Evolutionary conservation across 2,329 filamentous ascomycete species (phyloP), one percentile per base, ranked within the genome.

Genomic region (Sporothrix dimorphospora): DNA sequence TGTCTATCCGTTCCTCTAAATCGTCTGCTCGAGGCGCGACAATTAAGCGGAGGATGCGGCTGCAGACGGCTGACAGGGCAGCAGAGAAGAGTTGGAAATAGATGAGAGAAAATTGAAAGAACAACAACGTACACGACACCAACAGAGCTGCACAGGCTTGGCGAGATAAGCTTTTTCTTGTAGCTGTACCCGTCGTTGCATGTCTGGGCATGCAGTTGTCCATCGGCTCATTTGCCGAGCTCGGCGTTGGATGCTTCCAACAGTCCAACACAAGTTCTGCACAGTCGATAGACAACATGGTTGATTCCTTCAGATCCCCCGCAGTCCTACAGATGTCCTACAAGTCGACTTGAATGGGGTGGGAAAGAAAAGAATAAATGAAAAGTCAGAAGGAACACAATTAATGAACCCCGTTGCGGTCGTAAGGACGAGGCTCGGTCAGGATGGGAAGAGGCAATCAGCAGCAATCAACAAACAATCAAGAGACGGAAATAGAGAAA

Each of bases 1-100:
- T 19, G 42, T 6, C 42, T 47, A n/a, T n/a, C n/a, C 30, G 30
- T 6, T 4, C 42, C 42, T 16, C n/a, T n/a, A n/a, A n/a, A n/a
- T n/a, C n/a, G n/a, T n/a, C n/a, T n/a, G n/a, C n/a, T n/a, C 42
- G 14, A 12, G 42, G 14, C 24, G 12, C 24, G 61, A 19, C 61
- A 47, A 66, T 66, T 66, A 66, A 27, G 61, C 61, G 61, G 61
- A 66, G 61, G 61, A 66, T 47, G 61, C 61, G 40, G 61, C n/a
- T 66, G 61, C 38, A 16, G 21, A 53, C n/a, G 49, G 49, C 49
- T 3, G 47, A 21, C 47, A n/a, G 19, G 49, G 49, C 49, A 14
- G 8, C n/a, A 34, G 6, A 34, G 30, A 34, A 6, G n/a, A n/a
- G n/a, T n/a, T n/a, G n/a, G n/a, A n/a, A n/a, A n/a, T n/a, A n/a